phyloP scores from a whole-genome alignment of 2,329 filamentous ascomycete genomes.

The Pezizomycotina sp. region DNA sequence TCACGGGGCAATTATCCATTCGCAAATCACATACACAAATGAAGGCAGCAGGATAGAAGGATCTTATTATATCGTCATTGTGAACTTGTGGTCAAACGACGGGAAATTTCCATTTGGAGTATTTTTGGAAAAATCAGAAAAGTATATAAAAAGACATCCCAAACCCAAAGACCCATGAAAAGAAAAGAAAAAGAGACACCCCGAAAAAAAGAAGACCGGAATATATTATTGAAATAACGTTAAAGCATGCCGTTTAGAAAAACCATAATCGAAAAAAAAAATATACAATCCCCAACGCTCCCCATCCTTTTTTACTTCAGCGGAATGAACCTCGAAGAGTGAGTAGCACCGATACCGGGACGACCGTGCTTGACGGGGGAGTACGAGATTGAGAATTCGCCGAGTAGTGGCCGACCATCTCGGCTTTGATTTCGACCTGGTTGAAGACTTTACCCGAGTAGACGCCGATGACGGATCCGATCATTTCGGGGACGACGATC shows the following conservation, averaged over 20 bases:
- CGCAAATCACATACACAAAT: too few species aligned
- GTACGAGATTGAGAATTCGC: slow-evolving; percentile 99
- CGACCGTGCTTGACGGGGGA: slow-evolving; percentile 99
- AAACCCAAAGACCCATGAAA: slow-evolving; percentile 11
- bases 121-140: too few species aligned
- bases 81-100: too few species aligned
- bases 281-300: not conserved
- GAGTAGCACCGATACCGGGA: slow-evolving; percentile 99
- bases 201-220: not conserved
- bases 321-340: slow-evolving; percentile 99
- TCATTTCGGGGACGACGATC: slow-evolving; percentile 99
- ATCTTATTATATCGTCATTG: too few species aligned
- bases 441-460: slow-evolving; percentile 99
- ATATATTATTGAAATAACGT: slow-evolving; percentile 1
- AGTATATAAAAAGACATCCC: slow-evolving; percentile 10
- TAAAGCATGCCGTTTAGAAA: slow-evolving; percentile 1
- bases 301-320: slow-evolving; percentile 63
- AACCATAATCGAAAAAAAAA: not conserved
- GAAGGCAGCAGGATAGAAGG: too few species aligned
- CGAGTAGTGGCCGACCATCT: slow-evolving; percentile 99
- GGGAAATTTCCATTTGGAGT: too few species aligned
- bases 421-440: slow-evolving; percentile 99
- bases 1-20: too few species aligned
- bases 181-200: slow-evolving; percentile 3
- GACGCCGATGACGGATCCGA: slow-evolving; percentile 93